Evolutionary conservation across 495 filamentous ascomycete species (phyloP).

Genomic region (Podospora pseudoanserina): DNA sequence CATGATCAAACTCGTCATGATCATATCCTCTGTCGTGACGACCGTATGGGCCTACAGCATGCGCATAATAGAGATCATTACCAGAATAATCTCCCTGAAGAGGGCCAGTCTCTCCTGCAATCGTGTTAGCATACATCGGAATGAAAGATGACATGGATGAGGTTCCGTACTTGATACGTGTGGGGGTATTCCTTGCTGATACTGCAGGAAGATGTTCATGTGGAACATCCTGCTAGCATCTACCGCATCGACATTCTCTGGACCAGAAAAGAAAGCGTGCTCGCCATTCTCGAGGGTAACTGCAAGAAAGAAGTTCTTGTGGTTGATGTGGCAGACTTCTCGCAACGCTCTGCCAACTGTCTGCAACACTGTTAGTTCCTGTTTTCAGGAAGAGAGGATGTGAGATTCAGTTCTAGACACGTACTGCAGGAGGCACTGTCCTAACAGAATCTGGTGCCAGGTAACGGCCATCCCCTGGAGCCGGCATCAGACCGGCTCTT

Average conservation of each 20-base stretch:
- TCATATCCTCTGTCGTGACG: not conserved
- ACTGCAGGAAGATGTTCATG: slow-evolving; percentile 28
- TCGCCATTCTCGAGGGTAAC: slow-evolving; percentile 33
- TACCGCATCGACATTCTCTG: slow-evolving; percentile 21
- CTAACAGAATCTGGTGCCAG: slow-evolving; percentile 16
- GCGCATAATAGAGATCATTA: not conserved
- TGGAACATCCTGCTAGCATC: slow-evolving; percentile 35
- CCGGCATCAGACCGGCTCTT: slow-evolving; percentile 14
- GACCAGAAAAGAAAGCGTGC: slow-evolving; percentile 32
- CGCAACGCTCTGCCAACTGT: slow-evolving; percentile 38
- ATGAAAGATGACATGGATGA: not conserved
- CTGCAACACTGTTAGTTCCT: slow-evolving; percentile 25
- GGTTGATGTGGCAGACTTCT: slow-evolving; percentile 37
- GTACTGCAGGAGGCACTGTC: slow-evolving; percentile 21
- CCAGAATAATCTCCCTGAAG: not conserved
- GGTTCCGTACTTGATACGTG: not conserved
- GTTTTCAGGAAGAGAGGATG: slow-evolving; percentile 1
- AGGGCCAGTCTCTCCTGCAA: not conserved
- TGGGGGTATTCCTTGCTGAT: slow-evolving; percentile 11
- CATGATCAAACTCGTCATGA: not conserved
- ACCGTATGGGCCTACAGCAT: not conserved
- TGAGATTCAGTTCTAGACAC: slow-evolving; percentile 1
- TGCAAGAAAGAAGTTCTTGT: slow-evolving; percentile 39
- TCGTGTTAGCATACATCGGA: not conserved
- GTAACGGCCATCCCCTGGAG: slow-evolving; percentile 19